Conservation (phyloP, 2,329 filamentous ascomycete species). For the Cryphonectria naterciae region DNA sequence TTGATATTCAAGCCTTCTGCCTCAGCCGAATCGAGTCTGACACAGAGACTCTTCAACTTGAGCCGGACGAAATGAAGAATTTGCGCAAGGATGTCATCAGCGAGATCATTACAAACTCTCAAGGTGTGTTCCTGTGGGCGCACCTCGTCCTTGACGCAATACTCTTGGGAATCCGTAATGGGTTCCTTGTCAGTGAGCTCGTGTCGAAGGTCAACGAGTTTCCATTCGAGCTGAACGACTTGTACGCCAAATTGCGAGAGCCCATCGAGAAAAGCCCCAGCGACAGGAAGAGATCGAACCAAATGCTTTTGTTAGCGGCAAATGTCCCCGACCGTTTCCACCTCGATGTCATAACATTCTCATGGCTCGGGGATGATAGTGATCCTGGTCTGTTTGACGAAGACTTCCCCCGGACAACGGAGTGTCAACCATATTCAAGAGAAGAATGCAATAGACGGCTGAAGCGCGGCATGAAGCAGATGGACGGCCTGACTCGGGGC, state of each 20-base stretch:
- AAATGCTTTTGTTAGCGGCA: slow-evolving; percentile 8
- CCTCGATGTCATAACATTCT: neutral
- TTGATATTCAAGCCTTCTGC: slow-evolving; percentile 14
- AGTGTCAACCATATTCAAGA: neutral
- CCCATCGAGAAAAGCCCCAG: neutral
- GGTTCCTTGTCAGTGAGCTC: neutral
- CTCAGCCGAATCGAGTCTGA: neutral
- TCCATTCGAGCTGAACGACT: slow-evolving; percentile 1
- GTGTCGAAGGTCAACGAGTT: neutral
- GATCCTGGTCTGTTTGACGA: neutral
- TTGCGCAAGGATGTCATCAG: neutral
- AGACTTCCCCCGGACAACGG: neutral
- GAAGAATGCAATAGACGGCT: neutral
- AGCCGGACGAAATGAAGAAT: neutral
- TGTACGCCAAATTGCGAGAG: slow-evolving; percentile 15
- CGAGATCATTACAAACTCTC: neutral
- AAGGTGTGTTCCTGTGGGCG: slow-evolving; percentile 21
- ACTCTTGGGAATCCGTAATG: slow-evolving; percentile 5
- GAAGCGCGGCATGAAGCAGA: neutral
- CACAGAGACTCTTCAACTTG: neutral
- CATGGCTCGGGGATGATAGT: neutral
- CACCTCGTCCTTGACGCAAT: slow-evolving; percentile 14
- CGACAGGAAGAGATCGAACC: slow-evolving; percentile 6
- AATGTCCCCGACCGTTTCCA: neutral
- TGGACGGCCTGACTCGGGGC: slow-evolving; percentile 5